These are phyloP conservation scores for Pseudogymnoascus sp. DNA, from an alignment of 2,329 filamentous ascomycete genomes.

Conservation along the genomic window DNA sequence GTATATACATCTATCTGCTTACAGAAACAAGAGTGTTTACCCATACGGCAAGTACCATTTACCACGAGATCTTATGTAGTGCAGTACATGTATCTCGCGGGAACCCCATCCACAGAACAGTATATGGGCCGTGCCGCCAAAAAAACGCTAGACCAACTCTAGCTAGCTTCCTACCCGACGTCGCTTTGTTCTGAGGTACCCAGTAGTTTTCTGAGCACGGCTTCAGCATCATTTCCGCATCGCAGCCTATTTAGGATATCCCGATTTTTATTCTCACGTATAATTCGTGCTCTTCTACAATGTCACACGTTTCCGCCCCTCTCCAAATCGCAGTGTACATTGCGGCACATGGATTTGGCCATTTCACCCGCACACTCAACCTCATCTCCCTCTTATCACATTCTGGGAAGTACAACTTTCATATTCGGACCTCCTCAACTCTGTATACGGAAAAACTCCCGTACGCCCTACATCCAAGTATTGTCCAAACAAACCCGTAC, in stretches of 20 bases:
- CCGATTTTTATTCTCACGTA: background rate
- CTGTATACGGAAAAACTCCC: constrained; percentile 5
- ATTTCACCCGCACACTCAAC: constrained; percentile 33
- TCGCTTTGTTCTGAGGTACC: background rate
- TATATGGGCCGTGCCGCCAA: too few relatives aligned
- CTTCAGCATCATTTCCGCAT: background rate
- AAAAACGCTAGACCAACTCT: too few relatives aligned
- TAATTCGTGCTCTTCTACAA: constrained; percentile 11
- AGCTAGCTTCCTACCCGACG: background rate
- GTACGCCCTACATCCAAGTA: constrained; percentile 12
- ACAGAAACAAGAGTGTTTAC: background rate
- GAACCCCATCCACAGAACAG: too few relatives aligned
- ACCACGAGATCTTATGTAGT: too few relatives aligned
- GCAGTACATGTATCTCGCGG: background rate
- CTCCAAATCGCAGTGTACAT: constrained; percentile 17
- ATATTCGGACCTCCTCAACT: constrained; percentile 15
- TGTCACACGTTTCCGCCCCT: constrained; percentile 10
- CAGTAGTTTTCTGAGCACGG: background rate
- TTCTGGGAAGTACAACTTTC: constrained; percentile 15
- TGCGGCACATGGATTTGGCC: constrained; percentile 12
- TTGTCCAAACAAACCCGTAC: constrained; percentile 15
- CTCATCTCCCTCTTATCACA: constrained; percentile 28
- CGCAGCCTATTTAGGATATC: background rate
- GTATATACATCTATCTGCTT: background rate
- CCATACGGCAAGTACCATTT: background rate